Conservation (phyloP, 2,329 filamentous ascomycete genomes). For the Fusarium brachygibbosum region DNA sequence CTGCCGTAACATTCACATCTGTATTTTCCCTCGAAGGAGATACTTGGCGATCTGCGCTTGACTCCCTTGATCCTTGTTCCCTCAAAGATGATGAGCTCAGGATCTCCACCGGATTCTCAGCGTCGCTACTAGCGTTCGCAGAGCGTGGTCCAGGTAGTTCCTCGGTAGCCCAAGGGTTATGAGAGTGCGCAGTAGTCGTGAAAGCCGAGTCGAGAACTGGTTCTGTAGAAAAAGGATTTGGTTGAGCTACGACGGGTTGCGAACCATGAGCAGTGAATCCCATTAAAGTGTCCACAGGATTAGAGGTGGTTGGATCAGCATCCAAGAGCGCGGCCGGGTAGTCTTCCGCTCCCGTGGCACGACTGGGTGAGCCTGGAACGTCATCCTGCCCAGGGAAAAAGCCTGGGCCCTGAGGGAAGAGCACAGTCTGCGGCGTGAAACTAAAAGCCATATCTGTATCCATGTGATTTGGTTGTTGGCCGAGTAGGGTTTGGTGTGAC, state of each 20-base stretch:
- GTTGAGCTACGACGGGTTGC: neutral
- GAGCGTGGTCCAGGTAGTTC: constrained; percentile 22
- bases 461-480: constrained; percentile 24
- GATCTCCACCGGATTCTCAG: constrained; percentile 44
- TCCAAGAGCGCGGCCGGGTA: constrained; percentile 47
- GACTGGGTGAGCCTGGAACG: constrained; percentile 16
- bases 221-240: constrained; percentile 24
- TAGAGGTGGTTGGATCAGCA: constrained; percentile 4
- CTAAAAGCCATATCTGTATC: constrained; percentile 35
- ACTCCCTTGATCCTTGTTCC: constrained; percentile 26
- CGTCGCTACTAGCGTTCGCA: constrained; percentile 29
- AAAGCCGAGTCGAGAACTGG: constrained; percentile 28
- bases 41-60: constrained; percentile 15
- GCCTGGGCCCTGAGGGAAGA: constrained; percentile 33
- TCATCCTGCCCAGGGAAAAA: constrained; percentile 29
- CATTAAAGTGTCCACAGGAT: constrained; percentile 23
- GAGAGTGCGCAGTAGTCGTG: constrained; percentile 13
- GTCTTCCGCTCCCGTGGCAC: constrained; percentile 20
- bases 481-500: constrained; percentile 23
- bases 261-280: constrained; percentile 26
- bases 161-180: constrained; percentile 27
- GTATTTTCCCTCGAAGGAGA: constrained; percentile 20
- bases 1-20: constrained; percentile 4
- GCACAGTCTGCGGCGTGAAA: constrained; percentile 36
- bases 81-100: constrained; percentile 41